Percentiles rank a stretch among this genome's conserved stretches.
phyloP scores from a whole-genome alignment of 805 yeast genomes.

The Zygoascus biomembranicola region DNA sequence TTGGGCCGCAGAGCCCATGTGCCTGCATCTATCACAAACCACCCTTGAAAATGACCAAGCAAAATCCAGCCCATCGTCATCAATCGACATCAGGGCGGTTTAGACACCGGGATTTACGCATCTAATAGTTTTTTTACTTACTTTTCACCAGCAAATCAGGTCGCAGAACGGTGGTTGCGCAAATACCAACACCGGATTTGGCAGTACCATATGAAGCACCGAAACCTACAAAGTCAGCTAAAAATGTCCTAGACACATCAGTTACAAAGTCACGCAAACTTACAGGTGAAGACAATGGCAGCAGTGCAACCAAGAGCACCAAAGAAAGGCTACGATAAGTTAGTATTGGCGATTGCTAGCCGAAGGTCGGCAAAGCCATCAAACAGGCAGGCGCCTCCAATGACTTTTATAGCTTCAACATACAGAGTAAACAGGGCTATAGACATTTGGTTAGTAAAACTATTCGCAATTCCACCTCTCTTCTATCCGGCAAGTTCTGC shows the following conservation, averaged over 20 bases:
- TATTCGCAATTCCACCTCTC: neutral
- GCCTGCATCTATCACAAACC: neutral
- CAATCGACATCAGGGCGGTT: neutral
- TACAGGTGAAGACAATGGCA: slow-evolving; percentile 93
- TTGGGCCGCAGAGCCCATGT: neutral
- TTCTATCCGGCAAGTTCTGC: neutral
- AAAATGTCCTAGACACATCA: neutral
- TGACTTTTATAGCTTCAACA: slow-evolving; percentile 15
- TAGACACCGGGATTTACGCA: neutral
- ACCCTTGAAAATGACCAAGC: neutral
- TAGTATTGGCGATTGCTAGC: slow-evolving; percentile 11
- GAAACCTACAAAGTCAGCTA: slow-evolving; percentile 31
- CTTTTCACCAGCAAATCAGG: slow-evolving; percentile 88
- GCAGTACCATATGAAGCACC: slow-evolving; percentile 99
- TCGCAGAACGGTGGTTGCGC: slow-evolving; percentile 95
- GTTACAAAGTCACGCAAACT: neutral
- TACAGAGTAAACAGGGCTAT: slow-evolving; percentile 66
- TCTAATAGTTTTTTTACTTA: neutral
- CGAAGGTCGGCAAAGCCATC: slow-evolving; percentile 13
- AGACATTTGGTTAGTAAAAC: slow-evolving; percentile 11
- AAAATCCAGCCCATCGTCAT: neutral
- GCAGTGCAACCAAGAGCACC: slow-evolving; percentile 99
- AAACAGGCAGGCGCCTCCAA: neutral
- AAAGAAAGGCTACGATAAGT: slow-evolving; percentile 64
- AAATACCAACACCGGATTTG: slow-evolving; percentile 98